A percentile compares a stretch with the other conserved stretches of the same genome.
Conservation (phyloP, 306 rosid genomes). For the Sophora flavescens region DNA sequence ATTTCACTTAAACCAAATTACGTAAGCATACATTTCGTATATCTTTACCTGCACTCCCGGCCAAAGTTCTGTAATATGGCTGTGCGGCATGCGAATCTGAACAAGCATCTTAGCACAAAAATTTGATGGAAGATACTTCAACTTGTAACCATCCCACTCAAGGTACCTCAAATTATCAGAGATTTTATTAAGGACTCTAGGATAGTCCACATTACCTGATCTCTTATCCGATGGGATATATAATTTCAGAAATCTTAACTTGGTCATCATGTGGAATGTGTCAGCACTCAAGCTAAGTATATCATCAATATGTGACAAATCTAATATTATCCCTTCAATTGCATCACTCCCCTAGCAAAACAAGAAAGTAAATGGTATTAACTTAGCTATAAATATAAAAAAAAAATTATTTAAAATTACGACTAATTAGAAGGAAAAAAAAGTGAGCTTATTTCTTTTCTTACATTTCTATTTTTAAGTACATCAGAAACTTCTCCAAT, state of each 20-base stretch:
- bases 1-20: too few relatives aligned
- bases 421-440: neutral
- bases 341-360: neutral
- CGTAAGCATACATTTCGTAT: neutral
- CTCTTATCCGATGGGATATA: too few relatives aligned
- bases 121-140: neutral
- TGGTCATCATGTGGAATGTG: neutral
- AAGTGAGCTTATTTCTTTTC: neutral
- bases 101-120: neutral
- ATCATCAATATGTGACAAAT: neutral
- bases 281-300: neutral
- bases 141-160: neutral
- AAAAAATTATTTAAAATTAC: neutral
- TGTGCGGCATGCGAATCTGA: neutral
- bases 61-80: neutral
- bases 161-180: neutral
- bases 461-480: neutral
- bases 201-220: neutral
- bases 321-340: slow-evolving; percentile 6
- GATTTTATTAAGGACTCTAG: neutral
- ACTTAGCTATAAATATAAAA: neutral
- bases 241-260: neutral
- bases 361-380: neutral
- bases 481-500: neutral
- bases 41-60: neutral